Evolutionary conservation across 441 rosid genomes (phyloP), one percentile per base, ranked within the genome.

Genomic region (Syzygium syzygioides): DNA sequence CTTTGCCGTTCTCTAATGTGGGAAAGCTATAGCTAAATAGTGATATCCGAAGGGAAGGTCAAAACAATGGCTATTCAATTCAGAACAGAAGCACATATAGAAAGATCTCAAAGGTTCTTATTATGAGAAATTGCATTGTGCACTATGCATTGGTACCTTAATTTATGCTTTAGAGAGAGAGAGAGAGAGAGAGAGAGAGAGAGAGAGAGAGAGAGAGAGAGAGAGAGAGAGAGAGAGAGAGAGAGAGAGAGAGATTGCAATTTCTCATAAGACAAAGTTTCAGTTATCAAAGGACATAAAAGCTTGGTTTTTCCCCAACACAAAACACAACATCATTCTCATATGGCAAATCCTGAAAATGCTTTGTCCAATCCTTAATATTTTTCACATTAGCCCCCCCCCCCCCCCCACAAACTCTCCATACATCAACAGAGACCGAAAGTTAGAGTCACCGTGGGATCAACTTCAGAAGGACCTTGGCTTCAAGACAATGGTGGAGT

Each of bases 401-500:
- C 45, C 48, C 14, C 9, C 57, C 30, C 32, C 17, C 30, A 28
- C 32, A 28, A 26, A 28, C 66, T 12, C 66, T 41, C 52, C 52
- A 23, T 7, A 23, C 48, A 23, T 37, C 83, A 23, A 76, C 83
- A 20, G 83, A n/a, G 52, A 76, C 52, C 83, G 15, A 23, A 20
- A 76, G 83, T 41, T 13, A 60, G 34, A 37, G 25, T 37, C 83
- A 20, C 14, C 2, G 50, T 3, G 52, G 83, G 41, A 76, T 45
- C 41, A 76, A 76, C 83, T 76, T 89, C 88, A 97, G 68, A 93
- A 88, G 26, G 92, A 79, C 62, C 99, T 95, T 80, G 99, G 99
- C 94, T 96, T 98, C 86, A 93, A 85, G 45, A 97, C 97, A 85
- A 97, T 96, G 76, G 96, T 96, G 50, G 99, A 97, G 88, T 97